These are phyloP conservation scores for Penicillium desertorum DNA, from an alignment of 495 filamentous ascomycete genomes.

Conservation along the genomic window DNA sequence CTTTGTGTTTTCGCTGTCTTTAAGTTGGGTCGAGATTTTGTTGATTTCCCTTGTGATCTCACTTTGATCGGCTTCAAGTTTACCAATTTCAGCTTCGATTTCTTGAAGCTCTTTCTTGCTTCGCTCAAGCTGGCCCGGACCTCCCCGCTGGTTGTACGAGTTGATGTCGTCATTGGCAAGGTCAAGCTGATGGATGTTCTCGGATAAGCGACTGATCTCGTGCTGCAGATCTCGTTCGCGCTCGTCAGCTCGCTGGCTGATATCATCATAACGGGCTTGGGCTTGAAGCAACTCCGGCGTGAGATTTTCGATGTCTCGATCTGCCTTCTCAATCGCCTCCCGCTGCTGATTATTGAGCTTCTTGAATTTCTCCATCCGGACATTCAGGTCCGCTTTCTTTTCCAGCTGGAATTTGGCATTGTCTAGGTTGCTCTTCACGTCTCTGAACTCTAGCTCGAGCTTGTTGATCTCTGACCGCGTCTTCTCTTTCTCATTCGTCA, in stretches of 20 bases:
- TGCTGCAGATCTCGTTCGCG: constrained; percentile 73
- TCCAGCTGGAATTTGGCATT: constrained; percentile 71
- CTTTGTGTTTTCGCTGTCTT: constrained; percentile 74
- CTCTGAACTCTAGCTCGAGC: constrained; percentile 70
- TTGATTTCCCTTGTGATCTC: constrained; percentile 69
- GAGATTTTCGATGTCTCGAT: constrained; percentile 67
- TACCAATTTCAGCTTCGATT: constrained; percentile 63
- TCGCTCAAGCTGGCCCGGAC: constrained; percentile 65
- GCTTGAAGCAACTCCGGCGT: constrained; percentile 72
- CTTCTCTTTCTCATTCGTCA: constrained; percentile 69
- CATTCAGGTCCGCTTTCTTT: constrained; percentile 65
- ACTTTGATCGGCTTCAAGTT: constrained; percentile 64
- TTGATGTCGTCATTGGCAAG: constrained; percentile 74
- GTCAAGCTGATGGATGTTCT: constrained; percentile 73
- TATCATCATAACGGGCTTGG: constrained; percentile 70
- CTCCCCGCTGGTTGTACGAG: constrained; percentile 74
- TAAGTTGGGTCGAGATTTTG: constrained; percentile 71
- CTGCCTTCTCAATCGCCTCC: constrained; percentile 61
- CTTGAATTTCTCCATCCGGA: constrained; percentile 70
- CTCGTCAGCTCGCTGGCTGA: constrained; percentile 64
- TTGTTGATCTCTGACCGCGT: constrained; percentile 62
- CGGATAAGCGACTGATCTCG: constrained; percentile 65
- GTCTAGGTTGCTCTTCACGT: constrained; percentile 66
- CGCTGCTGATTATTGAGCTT: constrained; percentile 65
- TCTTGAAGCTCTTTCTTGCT: constrained; percentile 67